phyloP scores from a whole-genome alignment of 202 grass and related monocot species.

The Miscanthus sacchariflorus region DNA sequence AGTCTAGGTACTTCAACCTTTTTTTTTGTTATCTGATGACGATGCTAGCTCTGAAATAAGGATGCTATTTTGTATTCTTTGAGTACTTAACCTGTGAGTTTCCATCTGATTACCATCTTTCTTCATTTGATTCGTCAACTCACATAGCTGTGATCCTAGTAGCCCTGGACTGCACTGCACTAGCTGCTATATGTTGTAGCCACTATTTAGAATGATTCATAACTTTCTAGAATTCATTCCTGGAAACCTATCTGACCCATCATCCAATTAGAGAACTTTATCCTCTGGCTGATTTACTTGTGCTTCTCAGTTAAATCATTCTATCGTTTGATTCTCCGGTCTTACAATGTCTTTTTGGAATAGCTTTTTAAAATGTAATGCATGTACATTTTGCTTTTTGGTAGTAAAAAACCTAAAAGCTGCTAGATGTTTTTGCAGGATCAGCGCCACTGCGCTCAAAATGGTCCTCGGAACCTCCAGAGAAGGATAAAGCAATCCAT shows the following conservation, averaged over 20 bases:
- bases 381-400: constrained; percentile 19
- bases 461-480: constrained; percentile 66
- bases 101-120: neutral
- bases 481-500: constrained; percentile 50
- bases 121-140: constrained; percentile 15
- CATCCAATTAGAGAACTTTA: neutral
- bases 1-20: neutral
- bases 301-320: constrained; percentile 1
- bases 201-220: neutral
- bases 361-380: constrained; percentile 10
- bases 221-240: constrained; percentile 18
- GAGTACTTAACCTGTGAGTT: neutral
- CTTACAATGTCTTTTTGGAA: neutral
- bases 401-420: constrained; percentile 32
- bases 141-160: neutral
- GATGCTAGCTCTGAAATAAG: neutral
- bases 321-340: neutral
- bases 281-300: constrained; percentile 2
- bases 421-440: constrained; percentile 59
- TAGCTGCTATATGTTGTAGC: neutral
- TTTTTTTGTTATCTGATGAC: neutral
- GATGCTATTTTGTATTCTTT: neutral
- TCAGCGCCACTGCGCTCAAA: constrained; percentile 60
- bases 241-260: neutral
- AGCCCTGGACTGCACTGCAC: neutral